Conservation (phyloP, 2,329 filamentous ascomycete species). For the Colletotrichum phormii region DNA sequence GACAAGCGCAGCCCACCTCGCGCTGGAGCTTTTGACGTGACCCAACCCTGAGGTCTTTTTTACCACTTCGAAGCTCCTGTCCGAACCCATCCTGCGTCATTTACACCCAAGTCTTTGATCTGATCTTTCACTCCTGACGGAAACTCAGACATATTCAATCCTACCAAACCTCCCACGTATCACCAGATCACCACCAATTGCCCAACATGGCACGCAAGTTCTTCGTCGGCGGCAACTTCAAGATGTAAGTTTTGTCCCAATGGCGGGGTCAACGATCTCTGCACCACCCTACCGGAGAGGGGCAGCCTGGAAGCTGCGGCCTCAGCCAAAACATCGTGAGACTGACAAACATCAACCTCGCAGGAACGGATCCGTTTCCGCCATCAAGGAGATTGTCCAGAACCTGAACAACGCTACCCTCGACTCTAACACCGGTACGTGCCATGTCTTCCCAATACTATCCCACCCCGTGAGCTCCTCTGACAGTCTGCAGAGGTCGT, state of each 20-base stretch:
- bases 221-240: slow-evolving; percentile 99
- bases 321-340: slow-evolving; percentile 9
- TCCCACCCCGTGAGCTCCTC: slow-evolving; percentile 4
- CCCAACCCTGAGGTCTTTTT: slow-evolving; percentile 38
- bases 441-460: background rate
- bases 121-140: slow-evolving; percentile 14
- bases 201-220: slow-evolving; percentile 92
- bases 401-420: slow-evolving; percentile 89
- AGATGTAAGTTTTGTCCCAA: slow-evolving; percentile 77
- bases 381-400: slow-evolving; percentile 90
- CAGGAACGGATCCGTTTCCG: slow-evolving; percentile 93
- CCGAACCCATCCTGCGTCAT: slow-evolving; percentile 35
- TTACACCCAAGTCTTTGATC: slow-evolving; percentile 27
- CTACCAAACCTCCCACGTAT: slow-evolving; percentile 8
- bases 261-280: slow-evolving; percentile 26
- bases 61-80: slow-evolving; percentile 5
- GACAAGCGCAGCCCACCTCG: slow-evolving; percentile 32
- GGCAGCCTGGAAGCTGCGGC: slow-evolving; percentile 13
- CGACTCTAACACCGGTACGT: slow-evolving; percentile 79
- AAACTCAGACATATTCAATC: slow-evolving; percentile 3
- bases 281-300: slow-evolving; percentile 1
- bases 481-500: slow-evolving; percentile 79
- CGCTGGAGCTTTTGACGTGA: slow-evolving; percentile 35
- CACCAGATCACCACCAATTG: slow-evolving; percentile 43
- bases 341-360: slow-evolving; percentile 35